These are phyloP conservation scores for Hypsizygus ulmarius DNA, from an alignment of 1,284 basidiomycete genomes.

Conservation along the genomic window DNA sequence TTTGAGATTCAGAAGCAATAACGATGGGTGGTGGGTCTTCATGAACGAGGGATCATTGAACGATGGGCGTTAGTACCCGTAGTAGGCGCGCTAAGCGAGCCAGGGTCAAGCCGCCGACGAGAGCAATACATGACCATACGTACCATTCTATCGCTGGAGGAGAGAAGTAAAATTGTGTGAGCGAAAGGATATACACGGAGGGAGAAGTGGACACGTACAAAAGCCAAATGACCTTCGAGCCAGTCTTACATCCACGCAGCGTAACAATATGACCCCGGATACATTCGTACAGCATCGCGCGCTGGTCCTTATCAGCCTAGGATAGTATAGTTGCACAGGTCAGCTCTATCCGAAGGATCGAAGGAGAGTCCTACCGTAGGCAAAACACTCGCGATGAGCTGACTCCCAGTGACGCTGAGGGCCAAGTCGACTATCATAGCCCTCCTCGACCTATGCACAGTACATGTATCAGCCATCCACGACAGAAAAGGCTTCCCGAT, in stretches of 20 bases:
- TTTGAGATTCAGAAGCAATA: background rate
- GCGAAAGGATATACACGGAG: background rate
- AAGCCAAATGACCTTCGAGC: constrained; percentile 84
- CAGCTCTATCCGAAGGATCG: background rate
- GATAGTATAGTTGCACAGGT: background rate
- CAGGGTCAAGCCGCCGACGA: constrained; percentile 1
- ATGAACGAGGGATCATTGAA: background rate
- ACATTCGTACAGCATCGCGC: constrained; percentile 73
- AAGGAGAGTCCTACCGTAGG: constrained; percentile 51
- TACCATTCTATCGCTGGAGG: constrained; percentile 38
- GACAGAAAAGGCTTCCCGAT: constrained; percentile 4
- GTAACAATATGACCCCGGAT: constrained; percentile 83
- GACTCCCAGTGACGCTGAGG: constrained; percentile 77
- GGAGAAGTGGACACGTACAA: constrained; percentile 53
- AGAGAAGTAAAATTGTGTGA: background rate
- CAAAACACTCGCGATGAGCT: constrained; percentile 74
- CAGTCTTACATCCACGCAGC: constrained; percentile 80
- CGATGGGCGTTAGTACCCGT: constrained; percentile 19
- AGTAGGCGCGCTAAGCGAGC: constrained; percentile 36
- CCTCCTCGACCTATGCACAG: constrained; percentile 56
- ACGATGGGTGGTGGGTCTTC: background rate
- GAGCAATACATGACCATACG: constrained; percentile 5
- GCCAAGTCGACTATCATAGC: constrained; percentile 82
- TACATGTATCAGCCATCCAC: background rate
- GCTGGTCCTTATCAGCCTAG: constrained; percentile 79